A percentile compares a stretch with the other conserved stretches of the same genome.
Evolutionary conservation across 805 yeast species (phyloP).

Genomic region (Myxozyma neotropica): DNA sequence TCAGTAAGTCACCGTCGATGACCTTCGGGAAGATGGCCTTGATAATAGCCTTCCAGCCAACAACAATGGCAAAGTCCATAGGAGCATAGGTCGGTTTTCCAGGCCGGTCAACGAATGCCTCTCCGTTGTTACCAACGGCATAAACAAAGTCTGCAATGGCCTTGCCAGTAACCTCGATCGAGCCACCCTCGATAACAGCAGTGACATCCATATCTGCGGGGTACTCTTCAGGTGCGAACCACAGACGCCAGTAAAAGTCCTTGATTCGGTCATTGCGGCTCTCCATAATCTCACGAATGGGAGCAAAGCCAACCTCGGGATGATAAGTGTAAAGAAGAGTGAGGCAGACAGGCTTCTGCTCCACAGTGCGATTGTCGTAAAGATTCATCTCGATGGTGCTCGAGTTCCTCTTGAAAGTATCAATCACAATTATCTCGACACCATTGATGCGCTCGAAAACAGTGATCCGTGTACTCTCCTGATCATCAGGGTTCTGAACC

Average conservation of each 20-base stretch:
- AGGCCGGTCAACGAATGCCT: constrained; percentile 87
- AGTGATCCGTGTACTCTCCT: constrained; percentile 60
- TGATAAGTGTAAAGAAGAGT: constrained; percentile 76
- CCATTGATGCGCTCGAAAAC: constrained; percentile 76
- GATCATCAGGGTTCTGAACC: constrained; percentile 55
- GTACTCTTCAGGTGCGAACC: constrained; percentile 69
- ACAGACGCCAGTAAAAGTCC: constrained; percentile 94
- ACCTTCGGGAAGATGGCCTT: constrained; percentile 96
- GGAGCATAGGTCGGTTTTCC: constrained; percentile 89
- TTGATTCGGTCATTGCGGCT: constrained; percentile 92
- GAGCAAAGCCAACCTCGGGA: constrained; percentile 92
- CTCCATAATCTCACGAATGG: constrained; percentile 85
- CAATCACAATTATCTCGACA: constrained; percentile 59
- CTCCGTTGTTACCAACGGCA: constrained; percentile 96
- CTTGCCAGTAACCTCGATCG: constrained; percentile 67
- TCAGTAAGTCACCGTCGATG: constrained; percentile 94
- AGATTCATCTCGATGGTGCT: constrained; percentile 67
- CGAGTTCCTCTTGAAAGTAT: constrained; percentile 53
- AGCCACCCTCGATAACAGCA: constrained; percentile 68
- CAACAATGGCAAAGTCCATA: constrained; percentile 98
- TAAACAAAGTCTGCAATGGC: constrained; percentile 91
- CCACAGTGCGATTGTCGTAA: constrained; percentile 87
- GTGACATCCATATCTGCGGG: constrained; percentile 67
- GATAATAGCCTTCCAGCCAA: constrained; percentile 98
- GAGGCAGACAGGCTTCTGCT: constrained; percentile 70